Percentiles rank a stretch among this genome's conserved stretches.
phyloP scores from a whole-genome alignment of 164 flowering plant genomes.

The Umbellularia californica region DNA sequence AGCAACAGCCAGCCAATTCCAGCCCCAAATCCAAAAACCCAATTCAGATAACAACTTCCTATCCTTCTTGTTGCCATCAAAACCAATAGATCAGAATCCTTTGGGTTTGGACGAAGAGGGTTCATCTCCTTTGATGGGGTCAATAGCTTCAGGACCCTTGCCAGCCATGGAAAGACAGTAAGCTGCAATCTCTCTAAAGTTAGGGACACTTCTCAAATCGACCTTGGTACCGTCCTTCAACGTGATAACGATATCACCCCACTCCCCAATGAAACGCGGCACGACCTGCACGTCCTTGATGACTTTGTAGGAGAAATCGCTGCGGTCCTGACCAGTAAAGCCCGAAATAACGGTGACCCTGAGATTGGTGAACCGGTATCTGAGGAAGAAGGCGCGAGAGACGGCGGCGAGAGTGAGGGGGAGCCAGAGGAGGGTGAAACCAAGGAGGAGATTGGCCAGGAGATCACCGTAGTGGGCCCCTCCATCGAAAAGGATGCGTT shows the following conservation, averaged over 20 bases:
- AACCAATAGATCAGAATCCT: too few relatives aligned
- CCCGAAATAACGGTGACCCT: slow-evolving; percentile 94
- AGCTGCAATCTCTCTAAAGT: slow-evolving; percentile 82
- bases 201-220: slow-evolving; percentile 91
- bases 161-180: slow-evolving; percentile 79
- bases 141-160: slow-evolving; percentile 16
- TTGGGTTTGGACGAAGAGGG: too few relatives aligned
- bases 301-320: slow-evolving; percentile 76
- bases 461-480: slow-evolving; percentile 97
- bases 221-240: slow-evolving; percentile 85
- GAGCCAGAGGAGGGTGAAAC: slow-evolving; percentile 90
- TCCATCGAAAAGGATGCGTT: slow-evolving; percentile 81
- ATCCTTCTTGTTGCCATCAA: too few relatives aligned
- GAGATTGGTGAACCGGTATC: slow-evolving; percentile 89
- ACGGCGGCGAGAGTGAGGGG: slow-evolving; percentile 88
- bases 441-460: slow-evolving; percentile 71
- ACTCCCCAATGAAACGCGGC: slow-evolving; percentile 89
- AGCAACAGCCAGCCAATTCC: too few relatives aligned
- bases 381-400: slow-evolving; percentile 65
- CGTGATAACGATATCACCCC: slow-evolving; percentile 93
- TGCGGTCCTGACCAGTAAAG: slow-evolving; percentile 81
- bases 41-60: too few relatives aligned
- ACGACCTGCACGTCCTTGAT: slow-evolving; percentile 92
- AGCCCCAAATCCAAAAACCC: too few relatives aligned
- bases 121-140: too few relatives aligned